Base-by-base conservation (phyloP, 306 rosid species). In the Vachellia collinsii region DNA sequence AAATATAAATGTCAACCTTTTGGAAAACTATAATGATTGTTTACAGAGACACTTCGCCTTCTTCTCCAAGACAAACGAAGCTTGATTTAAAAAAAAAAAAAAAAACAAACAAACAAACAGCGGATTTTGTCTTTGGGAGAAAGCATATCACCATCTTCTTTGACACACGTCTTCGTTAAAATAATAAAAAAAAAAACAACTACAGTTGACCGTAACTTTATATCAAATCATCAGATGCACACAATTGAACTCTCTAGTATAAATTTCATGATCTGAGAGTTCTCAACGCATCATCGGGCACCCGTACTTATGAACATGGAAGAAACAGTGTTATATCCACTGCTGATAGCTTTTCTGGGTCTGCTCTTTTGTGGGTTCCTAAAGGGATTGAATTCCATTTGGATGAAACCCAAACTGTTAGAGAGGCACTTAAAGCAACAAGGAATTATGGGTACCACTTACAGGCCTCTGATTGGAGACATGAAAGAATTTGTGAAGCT, bases 321-420 rank as follows among this genome's bases (percentile, higher is more conserved):
- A 7, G 58, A 19, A n/a, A 79, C n/a, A 48, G 71, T 51, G 25
- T 41, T 87, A 1, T 67, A 38, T 62, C 48, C 29, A 17, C 29
- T 82, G 20, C n/a, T 81, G 47, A 37, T 85, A 54, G 68, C 74
- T 38, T 72, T 70, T 16, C 23, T 82, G 59, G 20, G 69, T 70
- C 74, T 89, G 76, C 84, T 82, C 53, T 56, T 83, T 41, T 80
- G 44, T 48, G 87, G 89, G 23, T 74, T 72, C 14, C 80, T 59
- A 50, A 89, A 74, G 74, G 81, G 72, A 53, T 79, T 79, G 29
- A 58, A 82, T 63, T 64, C 85, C 53, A 83, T 77, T 75, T 84
- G 88, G 87, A 82, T 83, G 89, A 84, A 74, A 72, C 93, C 93
- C n/a, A 89, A 72, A 69, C 25, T 37, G 64, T 82, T 87, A n/a